Evolutionary conservation across 176 grass and related monocot species (phyloP), one percentile per base, ranked within the genome.

Genomic region (Rhipidocladum racemiflorum): DNA sequence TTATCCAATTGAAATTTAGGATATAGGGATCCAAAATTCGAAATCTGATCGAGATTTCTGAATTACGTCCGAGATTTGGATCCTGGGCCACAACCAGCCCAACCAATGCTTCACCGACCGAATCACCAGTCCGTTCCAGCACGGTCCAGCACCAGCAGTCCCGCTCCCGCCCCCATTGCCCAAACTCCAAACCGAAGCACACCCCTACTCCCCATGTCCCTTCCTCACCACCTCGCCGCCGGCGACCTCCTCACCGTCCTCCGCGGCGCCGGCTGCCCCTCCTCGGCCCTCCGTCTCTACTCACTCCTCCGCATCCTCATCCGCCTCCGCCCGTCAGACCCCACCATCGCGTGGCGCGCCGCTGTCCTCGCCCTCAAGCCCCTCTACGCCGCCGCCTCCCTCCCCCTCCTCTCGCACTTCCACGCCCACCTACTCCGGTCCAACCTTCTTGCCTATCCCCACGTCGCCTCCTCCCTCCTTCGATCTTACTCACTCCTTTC

Each of bases 391-490:
- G 59, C 61, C 68, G 7, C 38, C 76, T 84, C 87, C 36, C 68
- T 79, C 60, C 75, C 75, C 12, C 67, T 88, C 29, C 36, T 88
- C 49, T 71, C 81, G 23, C 81, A 84, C 61, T 84, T 88, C 86
- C 86, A 88, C 16, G 85, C 63, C 32, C 85, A 88, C 74, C 85
- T 93, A 42, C 46, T 89, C 82, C 80, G 55, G 34, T 81, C 88
- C 48, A 89, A 88, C 54, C 83, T 93, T 57, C 62, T 86, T 6
- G 68, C 79, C 4, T 86, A 68, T 48, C 67, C 91, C 0, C 40
- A 80, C 14, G 53, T 73, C 56, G 84, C 85, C 40, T 82, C 83
- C 28, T 88, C 75, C 3, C 87, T 88, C 25, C 38, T 88, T 0
- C 60, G 49, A 1, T 66, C 75, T 0, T 84, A 88, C 21, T 79